Conservation (phyloP, 306 rosid genomes). For the Vicia faba region DNA sequence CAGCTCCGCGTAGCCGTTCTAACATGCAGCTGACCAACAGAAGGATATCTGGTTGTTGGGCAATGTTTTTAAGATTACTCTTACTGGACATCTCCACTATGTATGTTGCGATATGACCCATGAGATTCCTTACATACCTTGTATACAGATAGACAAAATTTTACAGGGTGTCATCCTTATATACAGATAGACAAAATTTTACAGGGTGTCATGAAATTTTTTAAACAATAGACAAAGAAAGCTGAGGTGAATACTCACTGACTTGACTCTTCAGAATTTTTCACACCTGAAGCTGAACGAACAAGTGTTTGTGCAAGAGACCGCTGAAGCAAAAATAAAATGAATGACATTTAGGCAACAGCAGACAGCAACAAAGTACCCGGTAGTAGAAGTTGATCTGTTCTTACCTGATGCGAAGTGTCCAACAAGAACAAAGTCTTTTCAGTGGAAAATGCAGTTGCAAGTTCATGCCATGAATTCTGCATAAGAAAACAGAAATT, state of each 20-base stretch:
- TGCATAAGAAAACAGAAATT: conserved; percentile 42
- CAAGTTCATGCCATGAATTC: conserved; percentile 91
- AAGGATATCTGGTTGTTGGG: conserved; percentile 85
- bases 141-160: conserved; percentile 31
- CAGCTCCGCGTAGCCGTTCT: conserved; percentile 95
- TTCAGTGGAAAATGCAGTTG: conserved; percentile 77
- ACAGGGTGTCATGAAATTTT: conserved; percentile 11
- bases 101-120: conserved; percentile 72
- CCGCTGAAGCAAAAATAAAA: conserved; percentile 53
- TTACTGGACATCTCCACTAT: conserved; percentile 71
- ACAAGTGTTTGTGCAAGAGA: conserved; percentile 94
- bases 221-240: conserved; percentile 18
- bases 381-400: conserved; percentile 24
- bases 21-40: conserved; percentile 80
- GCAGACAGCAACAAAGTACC: conserved; percentile 27
- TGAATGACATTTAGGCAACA: conserved; percentile 33
- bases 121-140: conserved; percentile 81
- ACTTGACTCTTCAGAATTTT: conserved; percentile 64
- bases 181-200: conserved; percentile 33
- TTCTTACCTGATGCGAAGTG: conserved; percentile 74
- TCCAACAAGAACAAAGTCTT: conserved; percentile 66
- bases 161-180: conserved; percentile 43
- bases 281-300: conserved; percentile 81
- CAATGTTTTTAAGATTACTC: conserved; percentile 65
- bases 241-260: conserved; percentile 62